Percentiles rank a stretch among this genome's conserved stretches.
These are phyloP conservation scores for Umbellularia californica DNA, from an alignment of 164 flowering plant species.

Conservation along the genomic window DNA sequence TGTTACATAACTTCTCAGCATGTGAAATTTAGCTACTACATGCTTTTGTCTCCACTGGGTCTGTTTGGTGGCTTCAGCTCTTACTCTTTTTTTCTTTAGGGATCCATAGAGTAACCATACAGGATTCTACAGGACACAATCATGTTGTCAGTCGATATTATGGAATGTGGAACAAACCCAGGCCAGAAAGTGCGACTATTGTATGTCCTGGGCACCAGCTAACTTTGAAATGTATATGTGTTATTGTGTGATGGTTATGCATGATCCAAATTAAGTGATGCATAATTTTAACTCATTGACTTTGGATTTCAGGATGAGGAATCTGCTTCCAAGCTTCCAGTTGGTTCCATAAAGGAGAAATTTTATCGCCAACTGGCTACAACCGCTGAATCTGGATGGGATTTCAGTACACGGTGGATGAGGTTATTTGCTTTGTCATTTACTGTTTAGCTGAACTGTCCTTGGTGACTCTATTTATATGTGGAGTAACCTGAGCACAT, in stretches of 20 bases:
- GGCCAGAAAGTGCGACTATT: slow-evolving; percentile 76
- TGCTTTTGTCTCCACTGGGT: background rate
- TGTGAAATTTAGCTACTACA: background rate
- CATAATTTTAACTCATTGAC: background rate
- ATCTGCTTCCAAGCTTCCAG: slow-evolving; percentile 53
- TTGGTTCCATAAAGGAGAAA: slow-evolving; percentile 38
- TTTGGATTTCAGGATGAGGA: slow-evolving; percentile 48
- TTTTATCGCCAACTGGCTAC: slow-evolving; percentile 81
- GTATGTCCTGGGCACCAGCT: slow-evolving; percentile 33
- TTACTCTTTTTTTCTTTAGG: slow-evolving; percentile 27
- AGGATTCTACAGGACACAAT: slow-evolving; percentile 40
- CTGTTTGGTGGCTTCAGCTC: background rate
- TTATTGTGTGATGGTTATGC: background rate
- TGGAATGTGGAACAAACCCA: slow-evolving; percentile 94
- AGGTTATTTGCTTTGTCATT: slow-evolving; percentile 31
- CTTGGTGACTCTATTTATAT: background rate
- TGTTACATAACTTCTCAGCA: too few species aligned
- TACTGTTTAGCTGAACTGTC: background rate
- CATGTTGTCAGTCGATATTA: slow-evolving; percentile 67
- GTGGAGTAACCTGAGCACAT: background rate
- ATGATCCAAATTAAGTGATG: background rate
- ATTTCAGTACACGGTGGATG: slow-evolving; percentile 97
- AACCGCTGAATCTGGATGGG: slow-evolving; percentile 96
- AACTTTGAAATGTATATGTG: background rate
- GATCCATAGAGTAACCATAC: slow-evolving; percentile 57